Percentiles rank a stretch among this genome's conserved stretches.
Conservation (phyloP, 257 asterid genomes). For the Oldenlandia corymbosa region DNA sequence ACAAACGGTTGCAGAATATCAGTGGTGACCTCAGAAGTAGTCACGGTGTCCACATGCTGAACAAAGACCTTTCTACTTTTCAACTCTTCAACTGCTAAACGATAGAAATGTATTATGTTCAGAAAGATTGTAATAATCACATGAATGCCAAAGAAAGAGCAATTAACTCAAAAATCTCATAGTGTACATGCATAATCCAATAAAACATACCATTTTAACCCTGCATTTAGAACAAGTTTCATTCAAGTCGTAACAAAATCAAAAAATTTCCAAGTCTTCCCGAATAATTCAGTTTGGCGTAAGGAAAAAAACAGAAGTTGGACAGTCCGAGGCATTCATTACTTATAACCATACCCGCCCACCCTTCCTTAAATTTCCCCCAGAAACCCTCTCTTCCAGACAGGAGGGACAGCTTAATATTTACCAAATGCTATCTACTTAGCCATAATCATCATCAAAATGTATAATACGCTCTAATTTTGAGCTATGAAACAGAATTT, state of each 20-base stretch:
- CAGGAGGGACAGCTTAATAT: not conserved
- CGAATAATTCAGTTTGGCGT: no score
- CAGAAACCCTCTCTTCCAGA: no score
- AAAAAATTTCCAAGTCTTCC: no score
- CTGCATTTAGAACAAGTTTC: no score
- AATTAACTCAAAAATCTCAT: not conserved
- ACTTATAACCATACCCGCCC: no score
- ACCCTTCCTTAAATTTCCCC: not conserved
- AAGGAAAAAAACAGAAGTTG: no score
- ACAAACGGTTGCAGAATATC: constrained; percentile 58
- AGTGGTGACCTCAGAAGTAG: constrained; percentile 51
- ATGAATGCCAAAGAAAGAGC: not conserved
- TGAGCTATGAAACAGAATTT: not conserved
- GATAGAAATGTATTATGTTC: constrained; percentile 10
- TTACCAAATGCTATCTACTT: not conserved
- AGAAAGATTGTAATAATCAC: not conserved
- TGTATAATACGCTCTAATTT: not conserved
- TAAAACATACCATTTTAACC: no score
- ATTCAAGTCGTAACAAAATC: no score
- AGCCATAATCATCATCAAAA: not conserved
- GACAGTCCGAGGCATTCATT: no score
- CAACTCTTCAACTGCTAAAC: constrained; percentile 47
- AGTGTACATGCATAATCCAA: not conserved
- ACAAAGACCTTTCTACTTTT: constrained; percentile 66
- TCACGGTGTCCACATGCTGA: constrained; percentile 70